Base-by-base conservation (phyloP, 768 basidiomycete genomes). In the Boletus reticuloceps region DNA sequence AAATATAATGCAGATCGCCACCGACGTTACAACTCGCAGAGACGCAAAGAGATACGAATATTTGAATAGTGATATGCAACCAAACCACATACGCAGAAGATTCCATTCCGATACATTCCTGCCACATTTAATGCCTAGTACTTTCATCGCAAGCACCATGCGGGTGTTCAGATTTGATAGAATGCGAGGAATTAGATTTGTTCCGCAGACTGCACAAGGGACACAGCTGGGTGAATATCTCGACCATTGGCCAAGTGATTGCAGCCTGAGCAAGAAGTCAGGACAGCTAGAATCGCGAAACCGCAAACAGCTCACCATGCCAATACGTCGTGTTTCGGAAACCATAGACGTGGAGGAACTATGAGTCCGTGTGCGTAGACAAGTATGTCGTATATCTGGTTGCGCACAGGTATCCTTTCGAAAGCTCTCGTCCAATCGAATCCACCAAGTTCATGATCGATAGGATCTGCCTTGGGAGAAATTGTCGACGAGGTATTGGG, bases 181-280 rank as follows among this genome's bases (percentile, higher is more conserved):
- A 37, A 51, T 62, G 70, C 0, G 56, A 48, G 17, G 58, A 31
- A 53, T 49, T 58, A 17, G 67, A 60, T 58, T 79, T 79, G 51
- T 67, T 71, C 58, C 78, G 74, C 46, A 75, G 55, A 55, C 73
- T 80, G 69, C 79, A 80, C 20, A 77, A 55, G 0, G 86, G 86
- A 60, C 86, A 88, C 40, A 86, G 69, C 32, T 78, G 79, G 39
- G 78, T 73, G 68, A 88, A 88, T 37, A 82, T 78, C 65, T 88
- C 86, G 6, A 82, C 77, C 83, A 88, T 88, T 5, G 86, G 83
- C 85, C 85, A 88, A 9, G 86, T 87, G 51, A 88, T 79, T 22
- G 75, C 75, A 27, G 84, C 79, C 86, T 88, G 43, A n/a, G n/a
- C 39, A 47, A 55, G 20, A 55, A 31, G 34, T 55, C 25, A 54